A percentile compares a stretch with the other conserved stretches of the same genome.
phyloP scores from a whole-genome alignment of 805 yeast genomes.

The Candida jianshihensis region DNA sequence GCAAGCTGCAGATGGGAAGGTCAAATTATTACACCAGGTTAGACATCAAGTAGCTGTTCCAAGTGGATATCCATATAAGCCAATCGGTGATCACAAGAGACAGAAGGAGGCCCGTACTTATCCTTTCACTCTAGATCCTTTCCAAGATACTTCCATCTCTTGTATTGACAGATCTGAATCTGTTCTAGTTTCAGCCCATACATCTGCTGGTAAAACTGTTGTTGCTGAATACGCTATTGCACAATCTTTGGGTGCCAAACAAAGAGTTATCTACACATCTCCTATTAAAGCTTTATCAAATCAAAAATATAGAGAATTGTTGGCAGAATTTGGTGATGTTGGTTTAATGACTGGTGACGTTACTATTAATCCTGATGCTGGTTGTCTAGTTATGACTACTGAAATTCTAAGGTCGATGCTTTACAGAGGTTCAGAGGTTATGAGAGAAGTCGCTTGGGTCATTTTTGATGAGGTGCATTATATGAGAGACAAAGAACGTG shows the following conservation, averaged over 20 bases:
- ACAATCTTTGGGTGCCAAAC: constrained; percentile 90
- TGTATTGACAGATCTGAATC: constrained; percentile 94
- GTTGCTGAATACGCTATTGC: constrained; percentile 98
- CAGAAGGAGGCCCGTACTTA: constrained; percentile 75
- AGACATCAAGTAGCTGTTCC: constrained; percentile 98
- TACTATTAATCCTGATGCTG: constrained; percentile 93
- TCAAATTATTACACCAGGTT: constrained; percentile 83
- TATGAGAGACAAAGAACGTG: constrained; percentile 96
- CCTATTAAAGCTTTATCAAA: constrained; percentile 90
- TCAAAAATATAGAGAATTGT: constrained; percentile 84
- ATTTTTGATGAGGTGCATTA: constrained; percentile 97
- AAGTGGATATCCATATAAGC: constrained; percentile 79
- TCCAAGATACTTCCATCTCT: constrained; percentile 93
- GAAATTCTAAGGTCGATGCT: constrained; percentile 94
- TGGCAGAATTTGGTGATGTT: constrained; percentile 86
- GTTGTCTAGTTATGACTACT: constrained; percentile 95
- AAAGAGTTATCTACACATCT: constrained; percentile 92
- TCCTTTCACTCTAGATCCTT: constrained; percentile 92
- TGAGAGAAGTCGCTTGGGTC: constrained; percentile 99
- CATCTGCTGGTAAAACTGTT: constrained; percentile 97
- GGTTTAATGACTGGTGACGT: constrained; percentile 98
- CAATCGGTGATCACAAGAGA: constrained; percentile 84
- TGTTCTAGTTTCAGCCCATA: constrained; percentile 95
- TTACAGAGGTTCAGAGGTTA: constrained; percentile 93
- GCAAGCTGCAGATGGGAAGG: constrained; percentile 34